phyloP scores from a whole-genome alignment of 805 yeast genomes.

The Torulaspora indica region DNA sequence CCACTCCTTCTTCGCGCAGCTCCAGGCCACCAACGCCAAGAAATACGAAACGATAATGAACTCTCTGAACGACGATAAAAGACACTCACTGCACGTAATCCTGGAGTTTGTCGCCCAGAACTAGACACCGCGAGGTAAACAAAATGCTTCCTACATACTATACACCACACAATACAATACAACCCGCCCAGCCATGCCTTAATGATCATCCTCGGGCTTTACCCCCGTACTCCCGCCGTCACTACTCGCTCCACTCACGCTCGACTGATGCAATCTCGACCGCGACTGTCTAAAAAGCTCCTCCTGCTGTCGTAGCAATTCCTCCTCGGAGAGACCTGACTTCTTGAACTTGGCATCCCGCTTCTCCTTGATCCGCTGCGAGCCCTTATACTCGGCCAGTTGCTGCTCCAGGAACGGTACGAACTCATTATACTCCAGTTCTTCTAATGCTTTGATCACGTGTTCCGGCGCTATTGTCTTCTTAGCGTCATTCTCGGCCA shows the following conservation, averaged over 20 bases:
- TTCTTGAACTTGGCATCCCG: constrained; percentile 90
- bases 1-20: constrained; percentile 46
- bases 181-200: neutral
- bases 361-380: constrained; percentile 81
- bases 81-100: constrained; percentile 30
- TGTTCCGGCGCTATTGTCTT: constrained; percentile 97
- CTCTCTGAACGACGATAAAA: constrained; percentile 31
- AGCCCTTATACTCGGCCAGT: constrained; percentile 80
- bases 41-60: constrained; percentile 40
- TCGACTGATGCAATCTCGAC: constrained; percentile 48
- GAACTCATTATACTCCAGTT: constrained; percentile 81
- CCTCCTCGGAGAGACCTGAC: constrained; percentile 89
- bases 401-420: constrained; percentile 76
- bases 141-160: constrained; percentile 1
- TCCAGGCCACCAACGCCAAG: constrained; percentile 45
- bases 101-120: constrained; percentile 33
- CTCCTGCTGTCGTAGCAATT: constrained; percentile 85
- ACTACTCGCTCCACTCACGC: constrained; percentile 15
- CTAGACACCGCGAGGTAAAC: constrained; percentile 3
- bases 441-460: constrained; percentile 82
- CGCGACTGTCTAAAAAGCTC: constrained; percentile 79
- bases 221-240: constrained; percentile 11
- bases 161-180: constrained; percentile 7
- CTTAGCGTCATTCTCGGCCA: constrained; percentile 92
- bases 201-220: constrained; percentile 17